These are phyloP conservation scores for Cytospora schulzeri DNA, from an alignment of 2,329 filamentous ascomycete species.

Conservation along the genomic window DNA sequence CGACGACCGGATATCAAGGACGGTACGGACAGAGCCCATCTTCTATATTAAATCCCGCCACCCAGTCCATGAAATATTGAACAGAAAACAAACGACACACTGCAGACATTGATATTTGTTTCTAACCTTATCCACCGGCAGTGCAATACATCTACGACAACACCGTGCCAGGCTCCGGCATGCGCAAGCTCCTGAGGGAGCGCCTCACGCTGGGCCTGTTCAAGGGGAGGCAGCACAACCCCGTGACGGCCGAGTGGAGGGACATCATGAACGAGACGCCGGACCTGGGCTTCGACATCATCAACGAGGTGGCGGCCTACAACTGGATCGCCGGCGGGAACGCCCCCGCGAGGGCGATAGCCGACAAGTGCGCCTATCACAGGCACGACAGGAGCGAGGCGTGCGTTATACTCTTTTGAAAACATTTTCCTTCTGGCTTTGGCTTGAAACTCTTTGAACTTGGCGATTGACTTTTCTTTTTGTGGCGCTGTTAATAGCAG, in stretches of 20 bases:
- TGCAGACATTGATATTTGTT: background rate
- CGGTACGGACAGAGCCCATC: background rate
- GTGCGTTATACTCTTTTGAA: conserved; percentile 9
- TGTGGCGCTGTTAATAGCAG: background rate
- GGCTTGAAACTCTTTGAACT: background rate
- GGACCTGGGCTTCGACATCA: conserved; percentile 23
- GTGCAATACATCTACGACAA: conserved; percentile 26
- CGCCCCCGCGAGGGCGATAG: conserved; percentile 10
- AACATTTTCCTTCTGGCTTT: background rate
- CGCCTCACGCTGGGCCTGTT: conserved; percentile 23
- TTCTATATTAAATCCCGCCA: too few species aligned
- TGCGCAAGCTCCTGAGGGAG: conserved; percentile 23
- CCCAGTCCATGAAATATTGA: too few species aligned
- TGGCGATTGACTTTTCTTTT: background rate
- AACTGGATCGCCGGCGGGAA: conserved; percentile 23
- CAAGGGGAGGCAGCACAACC: conserved; percentile 24
- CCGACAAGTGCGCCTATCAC: conserved; percentile 18
- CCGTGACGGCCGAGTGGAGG: conserved; percentile 20
- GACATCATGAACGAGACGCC: conserved; percentile 22
- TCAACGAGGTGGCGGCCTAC: conserved; percentile 20
- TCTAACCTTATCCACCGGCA: background rate
- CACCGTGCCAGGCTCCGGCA: conserved; percentile 17
- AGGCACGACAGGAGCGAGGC: conserved; percentile 18
- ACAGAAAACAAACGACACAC: background rate
- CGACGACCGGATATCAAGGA: conserved; percentile 23